A percentile compares a stretch with the other conserved stretches of the same genome.
Conservation (phyloP, 2,329 filamentous ascomycete species). For the Periglandula ipomoeae region DNA sequence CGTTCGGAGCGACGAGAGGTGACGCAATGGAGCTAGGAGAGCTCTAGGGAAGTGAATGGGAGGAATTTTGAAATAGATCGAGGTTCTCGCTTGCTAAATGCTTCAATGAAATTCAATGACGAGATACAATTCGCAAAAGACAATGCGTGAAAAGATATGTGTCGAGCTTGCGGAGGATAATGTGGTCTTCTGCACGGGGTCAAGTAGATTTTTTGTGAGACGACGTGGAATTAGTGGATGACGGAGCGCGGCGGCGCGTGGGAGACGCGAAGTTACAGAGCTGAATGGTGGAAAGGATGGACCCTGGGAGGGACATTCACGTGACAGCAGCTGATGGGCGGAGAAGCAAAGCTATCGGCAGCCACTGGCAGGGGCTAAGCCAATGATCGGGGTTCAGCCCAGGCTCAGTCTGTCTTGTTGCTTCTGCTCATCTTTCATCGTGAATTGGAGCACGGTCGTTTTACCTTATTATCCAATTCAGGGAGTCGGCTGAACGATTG, state of each 20-base stretch:
- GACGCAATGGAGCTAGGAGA: slow-evolving; percentile 1
- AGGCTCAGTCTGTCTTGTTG: too few relatives aligned
- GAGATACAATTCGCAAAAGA: too few relatives aligned
- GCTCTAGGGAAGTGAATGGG: neutral
- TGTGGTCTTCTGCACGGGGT: too few relatives aligned
- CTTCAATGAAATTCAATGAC: neutral
- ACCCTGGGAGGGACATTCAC: neutral
- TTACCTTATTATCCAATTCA: too few relatives aligned
- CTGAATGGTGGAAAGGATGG: neutral
- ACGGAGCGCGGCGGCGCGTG: neutral
- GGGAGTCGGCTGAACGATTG: too few relatives aligned
- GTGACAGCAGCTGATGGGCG: neutral
- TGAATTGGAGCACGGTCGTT: too few relatives aligned
- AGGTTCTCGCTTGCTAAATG: too few relatives aligned
- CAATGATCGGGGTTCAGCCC: too few relatives aligned
- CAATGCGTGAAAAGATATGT: too few relatives aligned
- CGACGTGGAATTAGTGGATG: neutral
- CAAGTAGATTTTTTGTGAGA: neutral
- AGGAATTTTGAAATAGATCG: neutral
- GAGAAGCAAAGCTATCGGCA: neutral
- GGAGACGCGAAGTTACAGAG: neutral
- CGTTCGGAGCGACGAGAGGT: neutral
- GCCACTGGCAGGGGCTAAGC: too few relatives aligned
- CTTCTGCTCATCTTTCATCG: too few relatives aligned
- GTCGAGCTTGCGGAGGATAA: too few relatives aligned